Evolutionary conservation across 257 asterid genomes (phyloP), one percentile per base, ranked within the genome.

Genomic region (Leptodermis oblonga): DNA sequence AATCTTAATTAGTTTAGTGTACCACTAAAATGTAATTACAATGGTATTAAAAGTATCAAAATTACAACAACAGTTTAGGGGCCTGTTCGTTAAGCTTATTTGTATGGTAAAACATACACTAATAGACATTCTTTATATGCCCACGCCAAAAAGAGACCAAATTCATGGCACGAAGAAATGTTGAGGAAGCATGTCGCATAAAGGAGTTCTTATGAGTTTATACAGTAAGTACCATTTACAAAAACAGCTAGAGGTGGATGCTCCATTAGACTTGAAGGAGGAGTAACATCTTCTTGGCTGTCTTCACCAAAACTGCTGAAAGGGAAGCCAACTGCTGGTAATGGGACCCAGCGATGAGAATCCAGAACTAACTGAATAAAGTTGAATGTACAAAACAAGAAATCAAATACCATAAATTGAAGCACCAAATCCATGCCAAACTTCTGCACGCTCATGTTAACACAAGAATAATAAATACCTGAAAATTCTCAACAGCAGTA

Each of bases 161-260:
- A n/a, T 15, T 33, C 13, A 26, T 59, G 33, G 33, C 33, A 33
- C 30, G 30, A 67, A 22, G 26, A 8, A 36, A 36, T 54, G 25
- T 17, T 55, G 25, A 62, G 42, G 22, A 55, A 62, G 48, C 46
- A 76, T 60, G 53, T 20, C 31, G 52, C 34, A 22, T 30, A 17
- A 26, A 52, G n/a, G n/a, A n/a, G 30, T 41, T 17, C 22, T 46
- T 56, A 25, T 54, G 20, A 60, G 70, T 45, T 62, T n/a, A 33
- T 60, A 59, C 0, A 67, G 0, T 46, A 45, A 48, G 49, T 62
- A 92, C 97, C 97, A 75, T 92, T 90, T 65, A 90, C 72, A 45
- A 92, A 92, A 74, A 92, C 93, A 42, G 97, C 99, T 73, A 94
- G 90, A 74, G 99, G 97, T 56, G 97, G 96, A 81, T 94, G 97